Evolutionary conservation across 2,329 filamentous ascomycete genomes (phyloP).

Genomic region (Botrytis sinoallii): DNA sequence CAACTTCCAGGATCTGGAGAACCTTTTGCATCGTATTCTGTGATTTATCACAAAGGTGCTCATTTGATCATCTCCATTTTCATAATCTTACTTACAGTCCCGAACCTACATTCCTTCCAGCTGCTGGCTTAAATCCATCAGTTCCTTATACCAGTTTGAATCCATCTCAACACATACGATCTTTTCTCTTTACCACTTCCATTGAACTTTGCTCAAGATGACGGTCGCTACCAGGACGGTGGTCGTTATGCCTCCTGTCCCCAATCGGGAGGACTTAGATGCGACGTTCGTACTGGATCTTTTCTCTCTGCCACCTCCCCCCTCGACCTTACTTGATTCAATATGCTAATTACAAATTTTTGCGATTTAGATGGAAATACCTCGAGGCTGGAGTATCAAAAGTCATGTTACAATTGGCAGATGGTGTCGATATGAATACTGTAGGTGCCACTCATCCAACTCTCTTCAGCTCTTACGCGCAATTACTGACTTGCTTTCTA

Average conservation of each 20-base stretch:
- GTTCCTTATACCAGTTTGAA: neutral
- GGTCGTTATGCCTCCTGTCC: conserved; percentile 51
- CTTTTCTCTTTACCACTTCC: neutral
- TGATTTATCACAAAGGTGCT: conserved; percentile 5
- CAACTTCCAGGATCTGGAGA: neutral
- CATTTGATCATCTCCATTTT: neutral
- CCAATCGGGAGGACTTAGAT: conserved; percentile 60
- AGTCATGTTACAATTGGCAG: conserved; percentile 89
- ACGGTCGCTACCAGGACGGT: conserved; percentile 24
- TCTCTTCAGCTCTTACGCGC: conserved; percentile 2
- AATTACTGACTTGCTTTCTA: conserved; percentile 10
- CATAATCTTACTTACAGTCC: neutral
- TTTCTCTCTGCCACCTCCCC: neutral
- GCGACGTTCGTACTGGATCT: conserved; percentile 52
- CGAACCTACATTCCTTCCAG: neutral
- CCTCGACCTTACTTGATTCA: neutral
- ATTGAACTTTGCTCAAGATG: conserved; percentile 20
- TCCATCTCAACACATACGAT: neutral
- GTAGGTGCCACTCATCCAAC: conserved; percentile 45
- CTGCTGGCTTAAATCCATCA: neutral
- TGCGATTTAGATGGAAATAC: conserved; percentile 73
- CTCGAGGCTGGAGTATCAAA: conserved; percentile 83
- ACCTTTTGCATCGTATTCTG: neutral
- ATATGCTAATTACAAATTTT: neutral
- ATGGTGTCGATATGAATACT: conserved; percentile 90